Conservation (phyloP, 176 grass and related monocot species). For the bread wheat (Triticum aestivum) region DNA sequence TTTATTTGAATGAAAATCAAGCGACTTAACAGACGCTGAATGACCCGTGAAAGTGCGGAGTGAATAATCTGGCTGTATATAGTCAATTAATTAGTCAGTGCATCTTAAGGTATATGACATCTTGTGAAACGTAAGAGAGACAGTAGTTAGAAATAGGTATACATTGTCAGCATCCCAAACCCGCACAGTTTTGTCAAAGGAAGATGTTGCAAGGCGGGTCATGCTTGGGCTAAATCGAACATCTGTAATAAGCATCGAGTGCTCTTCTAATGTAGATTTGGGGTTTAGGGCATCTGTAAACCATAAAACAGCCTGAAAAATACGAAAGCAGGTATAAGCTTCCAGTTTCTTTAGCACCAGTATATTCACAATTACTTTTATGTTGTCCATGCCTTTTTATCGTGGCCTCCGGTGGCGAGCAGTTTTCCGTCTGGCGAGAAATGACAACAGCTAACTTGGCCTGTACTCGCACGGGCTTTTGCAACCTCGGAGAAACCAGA, state of each 20-base stretch:
- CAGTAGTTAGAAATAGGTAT: slow-evolving; percentile 30
- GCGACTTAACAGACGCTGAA: slow-evolving; percentile 85
- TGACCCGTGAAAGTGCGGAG: slow-evolving; percentile 96
- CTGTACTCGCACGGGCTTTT: slow-evolving; percentile 59
- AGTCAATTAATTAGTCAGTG: slow-evolving; percentile 13
- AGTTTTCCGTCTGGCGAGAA: slow-evolving; percentile 94
- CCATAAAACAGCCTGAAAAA: slow-evolving; percentile 76
- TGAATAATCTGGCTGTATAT: slow-evolving; percentile 74
- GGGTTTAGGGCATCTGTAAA: slow-evolving; percentile 67
- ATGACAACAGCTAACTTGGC: slow-evolving; percentile 85
- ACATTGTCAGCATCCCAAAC: slow-evolving; percentile 99
- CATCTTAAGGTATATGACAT: slow-evolving; percentile 11
- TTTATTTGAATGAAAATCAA: slow-evolving; percentile 98
- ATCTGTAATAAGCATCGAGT: slow-evolving; percentile 80
- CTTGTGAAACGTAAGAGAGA: neutral
- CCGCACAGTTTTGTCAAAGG: slow-evolving; percentile 93
- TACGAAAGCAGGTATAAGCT: neutral
- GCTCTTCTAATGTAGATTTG: slow-evolving; percentile 83
- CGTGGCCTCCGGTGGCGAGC: slow-evolving; percentile 96
- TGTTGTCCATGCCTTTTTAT: slow-evolving; percentile 78
- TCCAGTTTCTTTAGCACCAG: neutral
- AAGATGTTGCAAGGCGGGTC: slow-evolving; percentile 90
- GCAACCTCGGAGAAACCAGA: slow-evolving; percentile 78
- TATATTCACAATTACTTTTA: slow-evolving; percentile 9
- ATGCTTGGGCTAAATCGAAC: slow-evolving; percentile 98